Conservation (phyloP, 2,329 filamentous ascomycete genomes). For the Fusarium sp. region DNA sequence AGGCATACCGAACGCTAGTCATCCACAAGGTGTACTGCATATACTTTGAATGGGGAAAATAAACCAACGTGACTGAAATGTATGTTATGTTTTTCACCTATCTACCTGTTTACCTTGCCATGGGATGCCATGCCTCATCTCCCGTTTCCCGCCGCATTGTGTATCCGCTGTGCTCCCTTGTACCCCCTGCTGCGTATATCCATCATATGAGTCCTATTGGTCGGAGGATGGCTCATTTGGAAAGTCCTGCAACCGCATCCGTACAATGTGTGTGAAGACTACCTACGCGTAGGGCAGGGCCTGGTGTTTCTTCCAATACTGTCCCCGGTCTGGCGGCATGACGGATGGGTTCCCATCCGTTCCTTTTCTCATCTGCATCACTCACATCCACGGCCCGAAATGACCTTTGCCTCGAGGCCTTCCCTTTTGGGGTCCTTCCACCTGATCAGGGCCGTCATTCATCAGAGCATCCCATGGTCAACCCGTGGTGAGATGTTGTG, state of each 20-base stretch:
- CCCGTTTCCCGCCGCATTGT: constrained; percentile 29
- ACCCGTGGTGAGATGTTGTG: constrained; percentile 29
- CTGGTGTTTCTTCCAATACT: constrained; percentile 7
- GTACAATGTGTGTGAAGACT: constrained; percentile 16
- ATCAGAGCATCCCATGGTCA: constrained; percentile 29
- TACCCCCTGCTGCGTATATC: constrained; percentile 14
- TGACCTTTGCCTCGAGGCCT: constrained; percentile 33
- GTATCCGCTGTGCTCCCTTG: constrained; percentile 15
- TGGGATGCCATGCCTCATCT: constrained; percentile 29
- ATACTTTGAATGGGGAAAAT: not conserved
- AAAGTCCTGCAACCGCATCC: constrained; percentile 17
- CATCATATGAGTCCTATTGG: constrained; percentile 18
- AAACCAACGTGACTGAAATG: constrained; percentile 10
- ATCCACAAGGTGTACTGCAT: constrained; percentile 3
- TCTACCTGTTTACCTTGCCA: not conserved
- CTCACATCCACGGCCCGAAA: constrained; percentile 30
- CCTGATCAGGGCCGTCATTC: constrained; percentile 34
- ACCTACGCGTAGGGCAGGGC: constrained; percentile 23
- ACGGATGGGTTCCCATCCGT: constrained; percentile 34
- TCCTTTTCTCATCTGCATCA: constrained; percentile 35
- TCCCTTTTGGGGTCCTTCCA: constrained; percentile 40
- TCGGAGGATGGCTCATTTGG: constrained; percentile 1
- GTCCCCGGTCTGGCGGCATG: constrained; percentile 25
- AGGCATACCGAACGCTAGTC: constrained; percentile 10
- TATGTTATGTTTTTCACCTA: not conserved